Percentiles rank a stretch among this genome's conserved stretches.
Conservation (phyloP, 2,329 filamentous ascomycete species). For the Zarea fungicola region DNA sequence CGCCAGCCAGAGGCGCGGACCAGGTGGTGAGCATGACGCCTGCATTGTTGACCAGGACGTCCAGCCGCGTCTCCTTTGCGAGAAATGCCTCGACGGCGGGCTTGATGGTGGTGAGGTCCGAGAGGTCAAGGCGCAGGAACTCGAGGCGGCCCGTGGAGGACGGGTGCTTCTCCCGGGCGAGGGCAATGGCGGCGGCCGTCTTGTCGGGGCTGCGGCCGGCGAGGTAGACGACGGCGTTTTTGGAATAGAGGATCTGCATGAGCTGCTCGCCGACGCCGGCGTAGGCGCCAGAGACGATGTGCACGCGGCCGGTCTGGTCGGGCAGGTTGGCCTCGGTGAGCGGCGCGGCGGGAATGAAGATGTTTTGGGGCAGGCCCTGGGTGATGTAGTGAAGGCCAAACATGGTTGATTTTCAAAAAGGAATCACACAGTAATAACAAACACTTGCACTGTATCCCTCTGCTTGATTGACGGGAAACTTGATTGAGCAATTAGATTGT, state of each 20-base stretch:
- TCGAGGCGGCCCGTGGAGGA: slow-evolving; percentile 29
- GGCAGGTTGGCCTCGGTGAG: slow-evolving; percentile 9
- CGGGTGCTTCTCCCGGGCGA: slow-evolving; percentile 29
- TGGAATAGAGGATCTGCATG: slow-evolving; percentile 44
- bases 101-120: slow-evolving; percentile 25
- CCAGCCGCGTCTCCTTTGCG: slow-evolving; percentile 21
- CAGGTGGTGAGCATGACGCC: slow-evolving; percentile 32
- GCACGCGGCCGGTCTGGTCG: slow-evolving; percentile 28
- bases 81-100: slow-evolving; percentile 19
- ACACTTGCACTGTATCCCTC: too few relatives aligned
- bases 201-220: slow-evolving; percentile 39
- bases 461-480: too few relatives aligned
- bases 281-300: slow-evolving; percentile 38
- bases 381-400: slow-evolving; percentile 11
- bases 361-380: slow-evolving; percentile 7
- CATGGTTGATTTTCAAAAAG: too few relatives aligned
- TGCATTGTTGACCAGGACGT: slow-evolving; percentile 35
- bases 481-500: too few relatives aligned
- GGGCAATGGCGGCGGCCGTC: slow-evolving; percentile 34
- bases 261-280: slow-evolving; percentile 42
- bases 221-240: slow-evolving; percentile 46
- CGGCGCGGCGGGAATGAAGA: slow-evolving; percentile 8
- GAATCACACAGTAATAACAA: too few relatives aligned
- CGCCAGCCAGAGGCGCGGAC: slow-evolving; percentile 28
- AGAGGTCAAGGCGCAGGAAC: slow-evolving; percentile 36